Evolutionary conservation across 768 basidiomycete genomes (phyloP).

Genomic region (Suillus discolor): DNA sequence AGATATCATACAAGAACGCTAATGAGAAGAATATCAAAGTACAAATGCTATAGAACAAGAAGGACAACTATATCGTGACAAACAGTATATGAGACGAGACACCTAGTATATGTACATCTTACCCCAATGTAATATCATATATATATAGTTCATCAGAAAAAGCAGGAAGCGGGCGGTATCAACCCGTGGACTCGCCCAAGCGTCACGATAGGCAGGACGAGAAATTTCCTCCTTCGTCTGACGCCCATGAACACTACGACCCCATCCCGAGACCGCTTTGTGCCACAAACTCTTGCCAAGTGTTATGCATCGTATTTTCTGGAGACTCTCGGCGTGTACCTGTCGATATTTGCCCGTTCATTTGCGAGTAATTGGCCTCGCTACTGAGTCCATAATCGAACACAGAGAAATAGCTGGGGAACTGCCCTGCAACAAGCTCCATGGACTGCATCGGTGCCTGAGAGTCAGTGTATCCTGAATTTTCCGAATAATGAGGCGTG

Average conservation of each 20-base stretch:
- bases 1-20: conserved; percentile 19
- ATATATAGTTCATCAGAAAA: conserved; percentile 14
- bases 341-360: conserved; percentile 36
- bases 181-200: neutral
- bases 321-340: conserved; percentile 46
- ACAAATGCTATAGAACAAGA: conserved; percentile 18
- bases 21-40: conserved; percentile 13
- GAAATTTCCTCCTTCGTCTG: conserved; percentile 10
- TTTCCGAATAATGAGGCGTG: conserved; percentile 19
- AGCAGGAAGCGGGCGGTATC: conserved; percentile 7
- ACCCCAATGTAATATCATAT: neutral
- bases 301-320: conserved; percentile 60
- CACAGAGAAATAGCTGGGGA: conserved; percentile 76
- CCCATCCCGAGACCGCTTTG: conserved; percentile 27
- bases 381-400: conserved; percentile 60
- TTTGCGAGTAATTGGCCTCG: conserved; percentile 37
- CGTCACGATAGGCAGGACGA: neutral
- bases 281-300: conserved; percentile 65
- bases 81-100: conserved; percentile 13
- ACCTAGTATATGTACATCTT: conserved; percentile 14
- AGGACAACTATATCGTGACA: neutral
- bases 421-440: conserved; percentile 37
- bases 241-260: conserved; percentile 1
- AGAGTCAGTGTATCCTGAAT: conserved; percentile 16
- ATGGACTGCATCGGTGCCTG: conserved; percentile 31